Base-by-base conservation (phyloP, 768 basidiomycete species). In the Mycena venus region DNA sequence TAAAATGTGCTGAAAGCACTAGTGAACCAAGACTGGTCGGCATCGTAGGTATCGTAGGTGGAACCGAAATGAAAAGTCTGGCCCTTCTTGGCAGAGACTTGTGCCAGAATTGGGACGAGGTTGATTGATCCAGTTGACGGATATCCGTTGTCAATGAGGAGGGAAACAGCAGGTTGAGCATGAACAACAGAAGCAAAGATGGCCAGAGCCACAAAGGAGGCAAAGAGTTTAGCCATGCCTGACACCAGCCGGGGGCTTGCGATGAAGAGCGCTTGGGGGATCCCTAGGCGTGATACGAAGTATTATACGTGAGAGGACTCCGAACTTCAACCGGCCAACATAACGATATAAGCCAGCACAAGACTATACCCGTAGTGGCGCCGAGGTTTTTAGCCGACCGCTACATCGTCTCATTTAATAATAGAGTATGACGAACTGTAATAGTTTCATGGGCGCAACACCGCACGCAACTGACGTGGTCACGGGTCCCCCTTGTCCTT, bases 11-110 rank as follows among this genome's bases (percentile, higher is more conserved):
- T 14, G 68, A 74, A 74, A 56, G 36, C 15, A 31, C 49, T 58
- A 11, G 27, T 27, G 68, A 59, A 74, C 67, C 67, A 74, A 31
- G 73, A 69, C 53, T 74, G 73, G 56, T 74, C 56, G 38, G 73
- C 68, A 0, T 74, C 73, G 55, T 56, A 74, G 36, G 73, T 69
- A 31, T 74, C 73, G 56, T 60, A 74, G 34, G 73, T 74, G 19
- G 73, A 74, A n/a, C 73, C 73, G 44, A 74, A 74, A 53, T 74
- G 73, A 31, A 74, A 74, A 17, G 68, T 58, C 61, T 63, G 61
- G 32, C 68, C 73, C 40, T 74, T 74, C 49, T 68, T 67, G 12
- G 73, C 29, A 38, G 73, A 44, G 12, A 74, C 73, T 15, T 63
- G 40, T 6, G 38, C 27, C 32, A 74, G 40, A 29, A 70, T 42